Evolutionary conservation across 495 filamentous ascomycete species (phyloP).

Genomic region (Podospora pseudopauciseta): DNA sequence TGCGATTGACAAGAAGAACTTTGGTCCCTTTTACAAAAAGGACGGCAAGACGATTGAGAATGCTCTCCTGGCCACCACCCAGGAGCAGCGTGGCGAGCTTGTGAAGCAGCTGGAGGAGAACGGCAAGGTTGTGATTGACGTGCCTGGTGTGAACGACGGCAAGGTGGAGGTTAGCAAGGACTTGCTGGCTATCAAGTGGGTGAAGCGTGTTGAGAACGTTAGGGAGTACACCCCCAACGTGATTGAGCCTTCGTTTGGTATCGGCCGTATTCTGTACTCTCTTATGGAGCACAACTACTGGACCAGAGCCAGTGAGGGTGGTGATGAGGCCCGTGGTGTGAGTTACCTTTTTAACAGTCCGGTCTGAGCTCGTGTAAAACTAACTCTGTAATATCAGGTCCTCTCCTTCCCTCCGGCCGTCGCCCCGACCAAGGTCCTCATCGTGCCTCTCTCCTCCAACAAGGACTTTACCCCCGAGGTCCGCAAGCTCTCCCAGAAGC

Average conservation of each 20-base stretch:
- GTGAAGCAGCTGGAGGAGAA: conserved; percentile 59
- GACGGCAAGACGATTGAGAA: conserved; percentile 70
- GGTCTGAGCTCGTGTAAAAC: conserved; percentile 1
- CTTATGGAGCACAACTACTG: conserved; percentile 79
- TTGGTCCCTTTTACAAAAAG: conserved; percentile 77
- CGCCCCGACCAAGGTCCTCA: conserved; percentile 72
- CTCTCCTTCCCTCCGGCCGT: conserved; percentile 71
- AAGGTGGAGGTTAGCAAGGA: conserved; percentile 69
- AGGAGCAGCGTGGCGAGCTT: conserved; percentile 68
- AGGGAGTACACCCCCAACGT: conserved; percentile 80
- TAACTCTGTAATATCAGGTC: conserved; percentile 42
- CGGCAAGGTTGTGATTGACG: conserved; percentile 65
- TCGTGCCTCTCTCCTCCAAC: conserved; percentile 66
- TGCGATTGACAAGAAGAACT: conserved; percentile 81
- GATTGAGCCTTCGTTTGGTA: conserved; percentile 83
- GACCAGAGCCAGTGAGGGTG: conserved; percentile 61
- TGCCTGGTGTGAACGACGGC: conserved; percentile 48
- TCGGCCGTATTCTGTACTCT: conserved; percentile 74
- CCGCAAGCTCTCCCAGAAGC: conserved; percentile 53
- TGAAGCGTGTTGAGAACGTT: conserved; percentile 62
- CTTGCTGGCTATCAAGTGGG: conserved; percentile 66
- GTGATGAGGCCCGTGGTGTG: conserved; percentile 66
- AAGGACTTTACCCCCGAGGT: conserved; percentile 57
- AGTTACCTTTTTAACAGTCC: conserved; percentile 28
- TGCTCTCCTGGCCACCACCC: conserved; percentile 61